phyloP scores from a whole-genome alignment of 768 basidiomycete genomes.

The Mycena vulgaris region DNA sequence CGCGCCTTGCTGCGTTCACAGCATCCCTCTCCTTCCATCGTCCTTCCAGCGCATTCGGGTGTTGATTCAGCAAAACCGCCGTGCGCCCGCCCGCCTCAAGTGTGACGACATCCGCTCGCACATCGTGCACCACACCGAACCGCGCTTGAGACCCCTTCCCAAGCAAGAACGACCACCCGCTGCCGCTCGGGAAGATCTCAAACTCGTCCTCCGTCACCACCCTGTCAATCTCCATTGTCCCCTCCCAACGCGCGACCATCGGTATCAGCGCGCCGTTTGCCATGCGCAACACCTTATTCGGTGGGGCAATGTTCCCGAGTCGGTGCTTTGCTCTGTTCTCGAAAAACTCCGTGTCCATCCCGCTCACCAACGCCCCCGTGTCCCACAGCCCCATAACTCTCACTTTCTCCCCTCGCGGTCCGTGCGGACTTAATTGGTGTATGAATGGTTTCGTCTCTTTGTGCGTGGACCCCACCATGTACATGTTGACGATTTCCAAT shows the following conservation, averaged over 20 bases:
- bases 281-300: slow-evolving; percentile 44
- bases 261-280: slow-evolving; percentile 46
- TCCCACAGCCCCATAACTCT: neutral
- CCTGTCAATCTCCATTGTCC: slow-evolving; percentile 31
- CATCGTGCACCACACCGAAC: slow-evolving; percentile 41
- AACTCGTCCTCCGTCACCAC: slow-evolving; percentile 16
- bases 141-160: slow-evolving; percentile 37
- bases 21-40: neutral
- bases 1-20: too few relatives aligned
- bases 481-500: slow-evolving; percentile 1
- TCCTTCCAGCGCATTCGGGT: neutral
- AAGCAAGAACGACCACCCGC: slow-evolving; percentile 33
- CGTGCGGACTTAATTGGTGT: neutral
- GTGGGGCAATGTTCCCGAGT: slow-evolving; percentile 2
- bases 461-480: neutral
- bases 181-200: slow-evolving; percentile 44
- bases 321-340: neutral
- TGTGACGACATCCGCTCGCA: neutral
- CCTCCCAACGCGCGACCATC: slow-evolving; percentile 42
- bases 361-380: neutral
- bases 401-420: neutral
- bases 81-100: neutral
- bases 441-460: neutral
- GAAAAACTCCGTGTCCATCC: neutral
- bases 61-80: neutral